Percentiles rank a stretch among this genome's conserved stretches.
Conservation (phyloP, 768 basidiomycete species). For the Boletus eberwhitei region DNA sequence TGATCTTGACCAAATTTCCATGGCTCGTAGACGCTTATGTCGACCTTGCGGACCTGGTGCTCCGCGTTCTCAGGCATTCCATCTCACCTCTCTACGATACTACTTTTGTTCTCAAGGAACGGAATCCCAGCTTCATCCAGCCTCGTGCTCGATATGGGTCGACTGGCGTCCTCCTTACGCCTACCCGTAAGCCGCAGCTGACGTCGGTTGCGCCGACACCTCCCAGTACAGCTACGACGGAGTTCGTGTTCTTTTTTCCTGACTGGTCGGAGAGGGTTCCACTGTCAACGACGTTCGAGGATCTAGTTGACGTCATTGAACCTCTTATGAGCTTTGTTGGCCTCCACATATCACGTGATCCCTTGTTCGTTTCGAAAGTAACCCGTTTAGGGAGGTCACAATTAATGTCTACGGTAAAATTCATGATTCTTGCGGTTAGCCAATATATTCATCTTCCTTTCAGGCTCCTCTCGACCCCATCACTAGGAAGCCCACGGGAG, state of each 20-base stretch:
- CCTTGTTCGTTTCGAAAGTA: conserved; percentile 74
- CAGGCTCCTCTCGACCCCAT: conserved; percentile 53
- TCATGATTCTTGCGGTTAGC: neutral
- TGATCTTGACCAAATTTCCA: conserved; percentile 77
- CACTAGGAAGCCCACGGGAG: conserved; percentile 56
- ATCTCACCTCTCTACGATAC: conserved; percentile 64
- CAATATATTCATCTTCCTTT: conserved; percentile 6
- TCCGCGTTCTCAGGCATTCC: conserved; percentile 70
- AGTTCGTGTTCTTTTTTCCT: conserved; percentile 90
- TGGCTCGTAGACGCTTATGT: conserved; percentile 81
- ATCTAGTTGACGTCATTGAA: conserved; percentile 72
- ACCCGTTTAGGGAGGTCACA: conserved; percentile 72
- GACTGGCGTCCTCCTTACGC: conserved; percentile 49
- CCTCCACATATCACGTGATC: conserved; percentile 75
- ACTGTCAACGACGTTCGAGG: conserved; percentile 57
- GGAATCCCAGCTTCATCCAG: conserved; percentile 57
- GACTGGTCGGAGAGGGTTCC: conserved; percentile 75
- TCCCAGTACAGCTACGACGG: conserved; percentile 66
- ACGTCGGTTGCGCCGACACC: conserved; percentile 80
- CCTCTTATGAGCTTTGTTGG: conserved; percentile 80
- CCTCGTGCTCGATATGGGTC: conserved; percentile 64
- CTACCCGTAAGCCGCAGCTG: conserved; percentile 60
- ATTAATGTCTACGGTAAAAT: conserved; percentile 50
- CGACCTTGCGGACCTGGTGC: conserved; percentile 82
- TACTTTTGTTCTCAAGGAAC: conserved; percentile 50